Percentiles rank a stretch among this genome's conserved stretches.
These are phyloP conservation scores for Medicago lupulina DNA, from an alignment of 306 rosid genomes.

Conservation along the genomic window DNA sequence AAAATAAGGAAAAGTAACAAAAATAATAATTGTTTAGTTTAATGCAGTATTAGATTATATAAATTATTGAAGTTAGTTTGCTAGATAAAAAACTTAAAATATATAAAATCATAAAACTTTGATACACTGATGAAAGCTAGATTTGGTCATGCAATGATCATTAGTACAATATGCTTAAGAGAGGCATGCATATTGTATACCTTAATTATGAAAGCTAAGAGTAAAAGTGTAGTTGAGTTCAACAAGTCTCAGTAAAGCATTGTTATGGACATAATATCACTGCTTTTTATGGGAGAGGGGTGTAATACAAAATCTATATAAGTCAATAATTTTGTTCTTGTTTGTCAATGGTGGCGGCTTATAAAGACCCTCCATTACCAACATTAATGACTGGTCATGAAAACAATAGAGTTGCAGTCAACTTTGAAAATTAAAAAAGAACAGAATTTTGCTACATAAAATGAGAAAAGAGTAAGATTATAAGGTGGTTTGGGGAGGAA, in stretches of 20 bases:
- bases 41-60: neutral
- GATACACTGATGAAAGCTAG: neutral
- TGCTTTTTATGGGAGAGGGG: neutral
- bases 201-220: conserved; percentile 6
- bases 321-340: neutral
- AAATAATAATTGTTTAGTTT: neutral
- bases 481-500: too few relatives aligned
- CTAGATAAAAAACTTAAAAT: neutral
- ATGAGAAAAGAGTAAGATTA: too few relatives aligned
- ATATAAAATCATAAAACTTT: neutral
- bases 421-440: too few relatives aligned
- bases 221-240: neutral
- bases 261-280: neutral
- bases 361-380: neutral
- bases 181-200: neutral
- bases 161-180: neutral
- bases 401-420: too few relatives aligned
- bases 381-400: too few relatives aligned
- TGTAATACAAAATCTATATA: neutral
- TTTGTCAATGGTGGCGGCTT: conserved; percentile 26
- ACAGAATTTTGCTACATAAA: too few relatives aligned
- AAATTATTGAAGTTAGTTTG: neutral
- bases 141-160: neutral
- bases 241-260: neutral
- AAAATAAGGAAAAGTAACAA: neutral